Conservation (phyloP, 306 rosid genomes). For the Dryas alaskensis region DNA sequence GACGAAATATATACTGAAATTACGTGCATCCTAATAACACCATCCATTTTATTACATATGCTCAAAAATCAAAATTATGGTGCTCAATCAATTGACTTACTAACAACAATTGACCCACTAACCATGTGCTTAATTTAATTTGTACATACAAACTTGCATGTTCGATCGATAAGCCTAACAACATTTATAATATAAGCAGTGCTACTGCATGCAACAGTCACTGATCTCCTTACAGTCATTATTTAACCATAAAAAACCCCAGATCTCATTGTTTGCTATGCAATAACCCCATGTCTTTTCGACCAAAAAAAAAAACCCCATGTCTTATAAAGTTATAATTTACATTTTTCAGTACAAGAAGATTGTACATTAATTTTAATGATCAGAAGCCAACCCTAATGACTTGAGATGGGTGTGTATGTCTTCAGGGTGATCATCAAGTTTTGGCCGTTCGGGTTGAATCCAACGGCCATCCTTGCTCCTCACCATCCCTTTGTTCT, state of each 20-base stretch:
- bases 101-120: background rate
- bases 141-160: no score
- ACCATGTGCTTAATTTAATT: no score
- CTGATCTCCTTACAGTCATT: no score
- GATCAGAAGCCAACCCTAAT: slow-evolving; percentile 35
- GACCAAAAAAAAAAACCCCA: no score
- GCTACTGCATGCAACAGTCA: no score
- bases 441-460: slow-evolving; percentile 67
- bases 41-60: background rate
- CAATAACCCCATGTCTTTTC: background rate
- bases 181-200: no score
- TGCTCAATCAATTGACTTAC: no score
- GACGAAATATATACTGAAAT: background rate
- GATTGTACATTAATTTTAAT: background rate
- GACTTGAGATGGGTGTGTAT: slow-evolving; percentile 48
- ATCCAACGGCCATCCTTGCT: slow-evolving; percentile 74
- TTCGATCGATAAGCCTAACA: no score
- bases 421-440: slow-evolving; percentile 59
- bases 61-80: background rate
- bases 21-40: background rate
- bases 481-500: slow-evolving; percentile 77
- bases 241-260: no score
- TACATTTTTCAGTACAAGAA: background rate
- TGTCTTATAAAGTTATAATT: background rate
- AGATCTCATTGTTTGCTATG: no score